Percentiles rank a stretch among this genome's conserved stretches.
Evolutionary conservation across 306 rosid species (phyloP).

Genomic region (Corylus avellana): DNA sequence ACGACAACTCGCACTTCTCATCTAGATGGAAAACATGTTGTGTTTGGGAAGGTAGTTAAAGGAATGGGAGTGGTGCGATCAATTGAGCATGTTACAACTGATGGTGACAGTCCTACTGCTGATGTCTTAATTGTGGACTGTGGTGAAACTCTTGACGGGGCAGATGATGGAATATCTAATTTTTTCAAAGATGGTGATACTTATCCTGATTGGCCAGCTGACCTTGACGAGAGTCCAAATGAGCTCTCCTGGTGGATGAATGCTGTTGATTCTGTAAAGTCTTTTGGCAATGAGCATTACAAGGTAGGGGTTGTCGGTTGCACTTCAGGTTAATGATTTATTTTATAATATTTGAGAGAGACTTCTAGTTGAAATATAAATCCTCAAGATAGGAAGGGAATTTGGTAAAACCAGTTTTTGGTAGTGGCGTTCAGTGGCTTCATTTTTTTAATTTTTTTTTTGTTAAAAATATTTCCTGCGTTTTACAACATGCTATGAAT

Average conservation of each 20-base stretch:
- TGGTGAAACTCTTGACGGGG: slow-evolving; percentile 76
- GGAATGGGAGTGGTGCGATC: slow-evolving; percentile 94
- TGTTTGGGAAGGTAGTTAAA: slow-evolving; percentile 77
- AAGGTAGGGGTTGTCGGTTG: slow-evolving; percentile 46
- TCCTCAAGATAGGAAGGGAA: too few relatives aligned
- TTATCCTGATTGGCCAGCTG: slow-evolving; percentile 93
- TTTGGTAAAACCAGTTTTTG: not conserved
- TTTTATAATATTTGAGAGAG: not conserved
- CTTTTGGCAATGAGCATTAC: slow-evolving; percentile 70
- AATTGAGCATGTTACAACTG: slow-evolving; percentile 60
- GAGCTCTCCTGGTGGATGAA: slow-evolving; percentile 85
- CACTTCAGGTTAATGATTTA: not conserved
- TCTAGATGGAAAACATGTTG: slow-evolving; percentile 90
- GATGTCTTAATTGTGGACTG: slow-evolving; percentile 64
- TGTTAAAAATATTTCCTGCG: not conserved
- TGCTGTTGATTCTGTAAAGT: slow-evolving; percentile 69
- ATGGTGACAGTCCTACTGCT: slow-evolving; percentile 48
- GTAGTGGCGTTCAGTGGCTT: slow-evolving; percentile 8
- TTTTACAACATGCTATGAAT: not conserved
- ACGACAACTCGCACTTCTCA: slow-evolving; percentile 79
- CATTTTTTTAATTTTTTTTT: not conserved
- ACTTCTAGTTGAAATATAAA: not conserved
- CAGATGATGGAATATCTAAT: slow-evolving; percentile 74
- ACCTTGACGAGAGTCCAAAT: slow-evolving; percentile 59
- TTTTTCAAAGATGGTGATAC: slow-evolving; percentile 87